phyloP scores from a whole-genome alignment of 768 basidiomycete species.

The Pisolithus tinctorius region DNA sequence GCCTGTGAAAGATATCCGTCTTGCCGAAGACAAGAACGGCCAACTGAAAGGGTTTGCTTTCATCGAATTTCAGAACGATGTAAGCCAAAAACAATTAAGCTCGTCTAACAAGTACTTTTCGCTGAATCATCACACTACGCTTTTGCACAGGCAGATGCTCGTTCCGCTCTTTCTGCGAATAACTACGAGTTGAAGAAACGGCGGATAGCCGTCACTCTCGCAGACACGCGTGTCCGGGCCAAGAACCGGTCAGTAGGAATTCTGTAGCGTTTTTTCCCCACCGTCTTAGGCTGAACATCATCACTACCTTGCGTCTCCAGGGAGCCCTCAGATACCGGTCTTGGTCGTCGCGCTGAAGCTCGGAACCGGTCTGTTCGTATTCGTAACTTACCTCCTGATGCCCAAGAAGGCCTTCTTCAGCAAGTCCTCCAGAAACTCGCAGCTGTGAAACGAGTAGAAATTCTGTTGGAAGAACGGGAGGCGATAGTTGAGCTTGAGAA shows the following conservation, averaged over 20 bases:
- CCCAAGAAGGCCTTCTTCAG: slow-evolving; percentile 89
- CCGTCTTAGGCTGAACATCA: background rate
- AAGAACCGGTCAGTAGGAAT: slow-evolving; percentile 40
- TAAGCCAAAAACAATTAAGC: slow-evolving; percentile 18
- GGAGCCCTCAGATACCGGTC: slow-evolving; percentile 47
- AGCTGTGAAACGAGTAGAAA: slow-evolving; percentile 63
- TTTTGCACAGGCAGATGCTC: slow-evolving; percentile 55
- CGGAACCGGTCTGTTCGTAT: slow-evolving; percentile 72
- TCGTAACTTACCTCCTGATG: slow-evolving; percentile 61
- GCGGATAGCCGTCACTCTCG: slow-evolving; percentile 82
- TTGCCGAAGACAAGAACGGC: slow-evolving; percentile 66
- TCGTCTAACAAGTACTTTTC: background rate
- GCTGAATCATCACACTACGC: background rate
- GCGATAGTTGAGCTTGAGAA: slow-evolving; percentile 62
- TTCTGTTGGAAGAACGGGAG: slow-evolving; percentile 56
- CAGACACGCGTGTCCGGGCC: slow-evolving; percentile 61
- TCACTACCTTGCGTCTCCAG: slow-evolving; percentile 16
- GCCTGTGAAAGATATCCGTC: slow-evolving; percentile 69
- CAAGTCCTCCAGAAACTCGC: slow-evolving; percentile 80
- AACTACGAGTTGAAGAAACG: slow-evolving; percentile 86
- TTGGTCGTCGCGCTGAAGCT: slow-evolving; percentile 48
- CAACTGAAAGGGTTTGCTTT: slow-evolving; percentile 85
- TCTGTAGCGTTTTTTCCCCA: too few species aligned
- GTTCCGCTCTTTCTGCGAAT: slow-evolving; percentile 68
- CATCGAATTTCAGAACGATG: slow-evolving; percentile 83